Percentiles rank a stretch among this genome's conserved stretches.
These are phyloP conservation scores for Funneliformis geosporum DNA, from an alignment of 192 early-diverging fungal species.

Conservation along the genomic window DNA sequence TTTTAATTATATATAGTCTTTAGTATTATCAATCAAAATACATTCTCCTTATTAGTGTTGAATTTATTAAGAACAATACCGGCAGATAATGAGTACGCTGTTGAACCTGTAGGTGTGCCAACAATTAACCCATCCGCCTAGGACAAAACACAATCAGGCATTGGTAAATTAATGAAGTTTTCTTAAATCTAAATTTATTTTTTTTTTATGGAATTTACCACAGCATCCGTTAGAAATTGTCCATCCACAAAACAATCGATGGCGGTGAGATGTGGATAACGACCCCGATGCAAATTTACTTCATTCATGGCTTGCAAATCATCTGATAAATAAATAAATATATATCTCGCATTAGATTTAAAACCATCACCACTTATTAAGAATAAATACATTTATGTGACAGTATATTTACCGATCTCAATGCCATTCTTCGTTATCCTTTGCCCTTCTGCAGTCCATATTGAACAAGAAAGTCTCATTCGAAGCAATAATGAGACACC, in stretches of 20 bases:
- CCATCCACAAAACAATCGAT: conserved; percentile 81
- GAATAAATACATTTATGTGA: no score
- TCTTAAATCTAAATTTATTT: background rate
- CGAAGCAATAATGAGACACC: conserved; percentile 69
- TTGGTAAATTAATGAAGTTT: background rate
- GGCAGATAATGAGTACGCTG: conserved; percentile 87
- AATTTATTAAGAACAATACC: conserved; percentile 30
- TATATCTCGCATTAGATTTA: no score
- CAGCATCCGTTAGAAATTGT: conserved; percentile 81
- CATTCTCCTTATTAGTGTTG: background rate
- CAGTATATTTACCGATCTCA: conserved; percentile 44
- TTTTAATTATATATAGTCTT: background rate
- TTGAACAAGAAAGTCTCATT: conserved; percentile 75
- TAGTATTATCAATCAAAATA: conserved; percentile 1
- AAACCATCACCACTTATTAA: background rate
- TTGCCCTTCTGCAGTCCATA: conserved; percentile 56
- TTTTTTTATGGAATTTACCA: conserved; percentile 44
- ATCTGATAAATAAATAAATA: conserved; percentile 23
- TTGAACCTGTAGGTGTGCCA: conserved; percentile 88
- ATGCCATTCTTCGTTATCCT: conserved; percentile 52
- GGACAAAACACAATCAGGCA: background rate
- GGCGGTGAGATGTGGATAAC: conserved; percentile 77
- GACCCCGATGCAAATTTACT: conserved; percentile 82
- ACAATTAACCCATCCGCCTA: conserved; percentile 66
- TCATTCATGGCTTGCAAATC: conserved; percentile 82